Evolutionary conservation across 305 asterid genomes (phyloP), one percentile per base, ranked within the genome.

Genomic region (Fraxinus angustifolia): DNA sequence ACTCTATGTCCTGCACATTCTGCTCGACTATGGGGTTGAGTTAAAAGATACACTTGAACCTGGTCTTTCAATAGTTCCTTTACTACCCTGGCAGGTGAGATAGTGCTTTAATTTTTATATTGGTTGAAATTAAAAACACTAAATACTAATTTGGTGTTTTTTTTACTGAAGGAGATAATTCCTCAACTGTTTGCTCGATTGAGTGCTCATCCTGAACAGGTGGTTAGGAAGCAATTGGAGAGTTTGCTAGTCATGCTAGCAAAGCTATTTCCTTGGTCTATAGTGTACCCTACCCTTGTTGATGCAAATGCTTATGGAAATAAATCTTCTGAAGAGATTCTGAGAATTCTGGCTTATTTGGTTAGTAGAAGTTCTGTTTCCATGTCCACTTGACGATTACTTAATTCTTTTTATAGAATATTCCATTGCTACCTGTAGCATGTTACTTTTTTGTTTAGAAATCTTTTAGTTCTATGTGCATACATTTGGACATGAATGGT

Each of bases 81-180:
- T 96, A 90, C 88, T 91, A 82, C 98, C 98, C 76, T 96, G 98
- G 99, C 98, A 96, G 98, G 99, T 94, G 88, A 86, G 88, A 28
- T 67, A 45, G 65, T 83, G 45, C 83, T 83, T 76, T 34, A 21
- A 60, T 80, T 50, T 79, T 78, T 77, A 36, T 82, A 77, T 65
- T 84, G 81, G 74, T 30, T 75, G 58, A 71, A 62, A 76, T 83
- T 83, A 65, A 74, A 56, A 67, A 68, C 78, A 73, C 79, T 67
- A 17, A 79, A 62, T 78, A 84, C 90, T 92, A 83, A 92, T 84
- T 73, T 68, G 35, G 45, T 81, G 78, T 88, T 79, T 83, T 83
- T 80, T 50, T 23, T 84, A 62, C 84, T 90, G 93, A 85, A 96
- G 99, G 99, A 93, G 87, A 90, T 96, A 89, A 94, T 91, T 74